phyloP scores from a whole-genome alignment of 257 asterid genomes.

The Nicotiana noctiflora region DNA sequence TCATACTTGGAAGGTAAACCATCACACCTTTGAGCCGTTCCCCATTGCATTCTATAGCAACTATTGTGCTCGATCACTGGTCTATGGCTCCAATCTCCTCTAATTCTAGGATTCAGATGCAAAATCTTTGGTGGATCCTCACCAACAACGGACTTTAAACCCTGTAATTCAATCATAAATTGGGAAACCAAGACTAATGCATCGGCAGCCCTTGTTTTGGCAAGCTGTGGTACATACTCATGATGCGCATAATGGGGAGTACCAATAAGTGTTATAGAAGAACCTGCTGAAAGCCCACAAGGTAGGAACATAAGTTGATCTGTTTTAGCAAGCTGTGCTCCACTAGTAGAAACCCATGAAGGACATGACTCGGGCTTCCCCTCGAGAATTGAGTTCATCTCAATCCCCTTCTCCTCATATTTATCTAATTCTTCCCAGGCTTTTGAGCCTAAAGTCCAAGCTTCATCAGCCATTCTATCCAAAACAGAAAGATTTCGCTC shows the following conservation, averaged over 20 bases:
- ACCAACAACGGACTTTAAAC: constrained; percentile 85
- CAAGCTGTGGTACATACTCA: constrained; percentile 88
- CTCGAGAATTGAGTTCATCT: constrained; percentile 65
- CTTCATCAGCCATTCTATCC: constrained; percentile 86
- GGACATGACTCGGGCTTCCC: constrained; percentile 95
- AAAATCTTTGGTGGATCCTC: constrained; percentile 97
- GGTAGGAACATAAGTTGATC: constrained; percentile 75
- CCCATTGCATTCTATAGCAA: constrained; percentile 99
- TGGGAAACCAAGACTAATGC: constrained; percentile 79
- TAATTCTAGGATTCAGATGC: constrained; percentile 88
- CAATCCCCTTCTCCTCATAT: constrained; percentile 48
- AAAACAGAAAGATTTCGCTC: constrained; percentile 43
- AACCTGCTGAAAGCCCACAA: constrained; percentile 97
- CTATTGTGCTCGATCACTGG: constrained; percentile 96
- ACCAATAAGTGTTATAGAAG: constrained; percentile 83
- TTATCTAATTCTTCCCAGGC: constrained; percentile 88
- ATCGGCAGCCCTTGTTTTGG: constrained; percentile 41
- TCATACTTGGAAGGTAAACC: constrained; percentile 71
- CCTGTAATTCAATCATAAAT: constrained; percentile 89
- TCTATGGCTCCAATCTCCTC: constrained; percentile 96
- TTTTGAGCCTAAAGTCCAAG: constrained; percentile 76
- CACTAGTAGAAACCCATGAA: constrained; percentile 70
- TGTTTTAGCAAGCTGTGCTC: constrained; percentile 50
- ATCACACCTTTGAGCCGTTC: constrained; percentile 83
- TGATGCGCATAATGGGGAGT: constrained; percentile 82